Conservation (phyloP, 257 asterid genomes). For the Solanum gracilifrons region DNA sequence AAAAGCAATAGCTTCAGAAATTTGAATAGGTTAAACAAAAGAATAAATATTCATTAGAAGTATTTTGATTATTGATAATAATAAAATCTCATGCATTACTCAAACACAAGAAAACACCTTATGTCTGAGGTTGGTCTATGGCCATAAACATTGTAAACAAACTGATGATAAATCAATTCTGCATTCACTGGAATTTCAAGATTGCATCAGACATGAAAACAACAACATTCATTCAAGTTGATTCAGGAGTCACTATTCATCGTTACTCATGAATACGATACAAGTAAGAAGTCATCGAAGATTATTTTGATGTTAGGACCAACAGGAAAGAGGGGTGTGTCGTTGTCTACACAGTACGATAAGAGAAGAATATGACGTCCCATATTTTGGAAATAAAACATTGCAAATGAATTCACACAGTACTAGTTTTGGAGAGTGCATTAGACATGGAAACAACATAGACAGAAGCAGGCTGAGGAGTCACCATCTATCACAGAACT, state of each 20-base stretch:
- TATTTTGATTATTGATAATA: not conserved
- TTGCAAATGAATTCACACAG: not conserved
- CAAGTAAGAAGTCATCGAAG: not conserved
- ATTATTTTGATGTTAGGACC: not conserved
- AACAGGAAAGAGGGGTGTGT: not conserved
- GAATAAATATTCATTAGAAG: not conserved
- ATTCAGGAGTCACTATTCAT: not conserved
- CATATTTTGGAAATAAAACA: not conserved
- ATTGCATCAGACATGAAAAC: not conserved
- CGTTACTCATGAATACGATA: not conserved
- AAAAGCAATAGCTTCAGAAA: not conserved
- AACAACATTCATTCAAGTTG: not conserved
- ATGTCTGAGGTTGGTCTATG: not conserved
- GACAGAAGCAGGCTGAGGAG: not conserved
- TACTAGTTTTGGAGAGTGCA: not conserved
- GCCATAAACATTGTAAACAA: not conserved
- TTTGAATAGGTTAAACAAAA: not conserved
- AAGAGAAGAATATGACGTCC: not conserved
- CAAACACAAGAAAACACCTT: not conserved
- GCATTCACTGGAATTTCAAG: not conserved
- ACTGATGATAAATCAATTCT: not conserved
- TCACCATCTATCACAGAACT: not conserved
- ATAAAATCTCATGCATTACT: not conserved
- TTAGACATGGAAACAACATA: not conserved
- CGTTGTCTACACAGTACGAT: not conserved